Evolutionary conservation across 208 protist genomes (phyloP), one percentile per base, ranked within the genome.

Genomic region (Pavlovales sp.): DNA sequence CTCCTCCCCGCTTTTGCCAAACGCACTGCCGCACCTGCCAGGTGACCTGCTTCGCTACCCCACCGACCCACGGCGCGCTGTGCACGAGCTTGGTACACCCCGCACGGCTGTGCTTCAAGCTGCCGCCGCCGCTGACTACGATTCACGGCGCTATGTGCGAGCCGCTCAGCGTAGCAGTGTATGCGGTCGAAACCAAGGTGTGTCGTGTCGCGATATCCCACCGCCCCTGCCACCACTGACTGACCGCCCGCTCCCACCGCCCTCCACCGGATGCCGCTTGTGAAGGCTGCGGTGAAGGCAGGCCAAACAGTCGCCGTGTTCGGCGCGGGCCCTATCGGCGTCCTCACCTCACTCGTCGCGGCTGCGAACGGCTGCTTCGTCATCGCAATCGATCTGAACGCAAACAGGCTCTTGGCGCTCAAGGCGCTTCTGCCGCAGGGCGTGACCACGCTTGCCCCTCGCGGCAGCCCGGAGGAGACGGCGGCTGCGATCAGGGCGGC

Each of bases 41-140:
- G n/a, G n/a, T n/a, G n/a, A n/a, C n/a, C 38, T 89, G 40, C 42
- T 89, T 89, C n/a, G 84, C 84, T 8, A 88, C 84, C 18, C 84
- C 84, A 30, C 84, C 84, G 14, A 14, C 18, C 18, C 37, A 88
- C 44, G 84, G 84, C 34, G 39, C 76, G 20, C 10, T 88, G 67
- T 71, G 42, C 34, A n/a, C 34, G 2, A 22, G n/a, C 20, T 8
- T 88, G 4, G 36, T 71, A 30, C 75, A 88, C 84, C 41, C 39
- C 14, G 84, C 84, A 26, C 14, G 18, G 14, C 32, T 88, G 18
- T 84, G 75, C 41, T 57, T 34, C 76, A 5, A 40, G 36, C 41
- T 89, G 79, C 86, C 86, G 30, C 30, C 38, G 26, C 38, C 20
- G 5, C 26, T 89, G n/a, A 41, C 86, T 10, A 8, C 39, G 14